phyloP scores from a whole-genome alignment of 2,329 filamentous ascomycete genomes.

The Ophiostoma novo-ulmi region DNA sequence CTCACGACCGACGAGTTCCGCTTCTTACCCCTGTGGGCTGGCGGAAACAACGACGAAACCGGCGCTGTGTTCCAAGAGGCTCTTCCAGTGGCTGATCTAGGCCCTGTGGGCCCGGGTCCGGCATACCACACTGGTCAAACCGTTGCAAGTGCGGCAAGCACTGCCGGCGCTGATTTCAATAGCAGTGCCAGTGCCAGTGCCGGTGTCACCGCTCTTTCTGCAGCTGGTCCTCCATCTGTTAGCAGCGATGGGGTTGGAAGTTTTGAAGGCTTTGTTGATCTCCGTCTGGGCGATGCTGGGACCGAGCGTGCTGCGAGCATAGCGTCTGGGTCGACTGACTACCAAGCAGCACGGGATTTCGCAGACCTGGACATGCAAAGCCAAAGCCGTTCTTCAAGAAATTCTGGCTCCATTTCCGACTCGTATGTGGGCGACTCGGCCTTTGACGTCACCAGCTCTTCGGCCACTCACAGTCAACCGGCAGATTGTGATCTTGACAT shows the following conservation, averaged over 20 bases:
- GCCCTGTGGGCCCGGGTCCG: slow-evolving; percentile 45
- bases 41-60: slow-evolving; percentile 48
- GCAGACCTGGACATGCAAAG: not conserved
- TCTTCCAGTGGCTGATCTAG: slow-evolving; percentile 42
- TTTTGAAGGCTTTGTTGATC: not conserved
- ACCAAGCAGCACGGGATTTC: not conserved
- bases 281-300: not conserved
- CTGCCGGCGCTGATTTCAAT: not conserved
- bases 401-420: not conserved
- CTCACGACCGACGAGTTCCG: slow-evolving; percentile 54
- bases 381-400: not conserved
- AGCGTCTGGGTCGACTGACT: not conserved
- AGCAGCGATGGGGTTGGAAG: not conserved
- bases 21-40: slow-evolving; percentile 62
- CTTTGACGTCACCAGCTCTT: not conserved
- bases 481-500: not conserved
- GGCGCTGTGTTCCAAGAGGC: slow-evolving; percentile 45
- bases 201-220: not conserved
- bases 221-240: not conserved
- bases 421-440: not conserved
- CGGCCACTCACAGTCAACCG: not conserved
- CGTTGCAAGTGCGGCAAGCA: not conserved
- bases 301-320: not conserved
- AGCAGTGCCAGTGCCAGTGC: not conserved
- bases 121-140: slow-evolving; percentile 41